Conservation (phyloP, 2,329 filamentous ascomycete species). For the Exophiala oligosperma region DNA sequence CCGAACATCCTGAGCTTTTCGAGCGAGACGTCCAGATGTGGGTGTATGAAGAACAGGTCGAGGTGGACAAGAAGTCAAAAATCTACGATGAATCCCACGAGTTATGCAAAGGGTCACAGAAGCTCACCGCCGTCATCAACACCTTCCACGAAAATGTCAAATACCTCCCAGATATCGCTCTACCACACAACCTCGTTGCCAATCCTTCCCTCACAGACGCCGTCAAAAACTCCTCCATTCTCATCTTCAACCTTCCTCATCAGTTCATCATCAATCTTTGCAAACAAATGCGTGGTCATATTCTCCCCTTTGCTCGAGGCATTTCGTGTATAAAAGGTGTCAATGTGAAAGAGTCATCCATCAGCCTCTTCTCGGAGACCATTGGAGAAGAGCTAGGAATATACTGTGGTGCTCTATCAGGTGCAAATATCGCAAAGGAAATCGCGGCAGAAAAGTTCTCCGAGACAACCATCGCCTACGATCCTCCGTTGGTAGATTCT, state of each 20-base stretch:
- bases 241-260: constrained; percentile 95
- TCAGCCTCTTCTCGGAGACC: constrained; percentile 89
- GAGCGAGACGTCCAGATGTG: constrained; percentile 95
- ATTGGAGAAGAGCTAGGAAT: constrained; percentile 90
- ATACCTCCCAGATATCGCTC: constrained; percentile 84
- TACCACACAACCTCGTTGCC: constrained; percentile 80
- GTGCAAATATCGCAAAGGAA: constrained; percentile 94
- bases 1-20: constrained; percentile 74
- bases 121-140: constrained; percentile 92
- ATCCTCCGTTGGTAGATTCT: constrained; percentile 86
- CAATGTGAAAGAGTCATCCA: constrained; percentile 80
- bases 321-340: constrained; percentile 99
- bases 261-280: constrained; percentile 91
- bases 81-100: constrained; percentile 65
- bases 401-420: constrained; percentile 93
- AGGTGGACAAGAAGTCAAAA: constrained; percentile 68
- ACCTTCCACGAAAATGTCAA: constrained; percentile 93
- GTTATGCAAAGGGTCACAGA: constrained; percentile 67
- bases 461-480: constrained; percentile 95
- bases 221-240: constrained; percentile 79
- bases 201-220: constrained; percentile 79
- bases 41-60: constrained; percentile 93
- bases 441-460: constrained; percentile 96
- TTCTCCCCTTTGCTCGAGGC: constrained; percentile 86
- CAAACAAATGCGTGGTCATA: constrained; percentile 79